These are phyloP conservation scores for Hypsizygus ulmarius DNA, from an alignment of 1,284 basidiomycete species.

Conservation along the genomic window DNA sequence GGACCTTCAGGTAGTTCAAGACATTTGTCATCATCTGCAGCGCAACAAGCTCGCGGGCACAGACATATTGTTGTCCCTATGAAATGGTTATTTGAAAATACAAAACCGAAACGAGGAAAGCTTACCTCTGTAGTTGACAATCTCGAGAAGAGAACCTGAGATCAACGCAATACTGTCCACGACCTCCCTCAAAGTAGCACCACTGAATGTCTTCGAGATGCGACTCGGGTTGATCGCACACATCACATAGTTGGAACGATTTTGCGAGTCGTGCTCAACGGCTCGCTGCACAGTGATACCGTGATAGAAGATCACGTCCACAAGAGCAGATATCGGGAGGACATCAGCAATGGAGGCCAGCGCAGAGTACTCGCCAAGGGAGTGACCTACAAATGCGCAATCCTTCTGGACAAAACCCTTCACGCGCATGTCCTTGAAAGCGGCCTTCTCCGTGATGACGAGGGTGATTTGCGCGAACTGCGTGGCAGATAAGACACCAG, in stretches of 20 bases:
- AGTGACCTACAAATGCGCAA: constrained; percentile 96
- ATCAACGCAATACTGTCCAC: constrained; percentile 84
- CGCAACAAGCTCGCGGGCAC: constrained; percentile 92
- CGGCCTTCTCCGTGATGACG: constrained; percentile 96
- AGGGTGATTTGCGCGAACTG: constrained; percentile 98
- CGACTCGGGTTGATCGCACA: constrained; percentile 97
- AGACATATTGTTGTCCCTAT: constrained; percentile 95
- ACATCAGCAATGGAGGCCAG: constrained; percentile 96
- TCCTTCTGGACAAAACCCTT: constrained; percentile 92
- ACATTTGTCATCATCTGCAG: constrained; percentile 95
- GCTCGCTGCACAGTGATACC: constrained; percentile 99
- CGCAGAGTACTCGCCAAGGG: constrained; percentile 97
- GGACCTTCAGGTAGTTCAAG: constrained; percentile 93
- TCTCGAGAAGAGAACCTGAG: constrained; percentile 85
- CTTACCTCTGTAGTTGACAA: constrained; percentile 94
- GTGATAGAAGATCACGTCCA: constrained; percentile 98
- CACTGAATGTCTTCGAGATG: constrained; percentile 91
- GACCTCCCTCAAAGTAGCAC: constrained; percentile 90
- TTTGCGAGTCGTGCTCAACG: constrained; percentile 89
- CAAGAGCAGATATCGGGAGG: constrained; percentile 91
- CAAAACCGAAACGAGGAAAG: constrained; percentile 10
- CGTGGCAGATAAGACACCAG: constrained; percentile 93
- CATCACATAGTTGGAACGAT: constrained; percentile 97
- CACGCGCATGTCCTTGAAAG: constrained; percentile 96
- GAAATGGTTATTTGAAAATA: constrained; percentile 9